Evolutionary conservation across 2,329 filamentous ascomycete species (phyloP).

Genomic region (Penicillium glabrum): DNA sequence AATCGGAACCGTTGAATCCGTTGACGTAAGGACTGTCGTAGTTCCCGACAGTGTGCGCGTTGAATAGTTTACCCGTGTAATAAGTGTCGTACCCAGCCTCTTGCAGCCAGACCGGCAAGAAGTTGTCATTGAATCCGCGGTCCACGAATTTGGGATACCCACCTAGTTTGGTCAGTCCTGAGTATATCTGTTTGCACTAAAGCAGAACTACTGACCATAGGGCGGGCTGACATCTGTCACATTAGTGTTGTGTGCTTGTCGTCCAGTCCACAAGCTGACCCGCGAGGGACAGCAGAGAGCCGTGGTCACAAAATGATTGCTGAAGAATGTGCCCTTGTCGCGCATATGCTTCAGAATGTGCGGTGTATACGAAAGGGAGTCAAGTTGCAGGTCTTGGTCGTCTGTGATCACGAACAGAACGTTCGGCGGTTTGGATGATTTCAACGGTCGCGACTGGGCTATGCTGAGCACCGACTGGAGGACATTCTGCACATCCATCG

Average conservation of each 20-base stretch:
- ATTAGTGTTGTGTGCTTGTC: slow-evolving; percentile 69
- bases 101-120: slow-evolving; percentile 55
- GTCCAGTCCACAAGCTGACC: slow-evolving; percentile 65
- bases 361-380: slow-evolving; percentile 63
- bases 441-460: slow-evolving; percentile 1
- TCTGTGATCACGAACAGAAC: slow-evolving; percentile 69
- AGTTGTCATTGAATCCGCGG: slow-evolving; percentile 52
- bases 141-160: slow-evolving; percentile 53
- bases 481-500: slow-evolving; percentile 3
- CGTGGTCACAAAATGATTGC: slow-evolving; percentile 66
- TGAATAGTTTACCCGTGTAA: slow-evolving; percentile 59
- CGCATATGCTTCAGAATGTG: slow-evolving; percentile 56
- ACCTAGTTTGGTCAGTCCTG: slow-evolving; percentile 16
- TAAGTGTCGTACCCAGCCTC: slow-evolving; percentile 54
- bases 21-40: slow-evolving; percentile 44
- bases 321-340: slow-evolving; percentile 59
- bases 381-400: slow-evolving; percentile 64
- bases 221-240: slow-evolving; percentile 60
- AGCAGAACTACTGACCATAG: slow-evolving; percentile 42
- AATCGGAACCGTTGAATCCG: slow-evolving; percentile 44
- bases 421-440: slow-evolving; percentile 44
- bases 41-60: slow-evolving; percentile 50
- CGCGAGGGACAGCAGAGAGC: slow-evolving; percentile 68
- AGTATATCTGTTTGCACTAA: not conserved
- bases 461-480: slow-evolving; percentile 4